Conservation (phyloP, 129 eudicot genomes). For the Logfia minima region DNA sequence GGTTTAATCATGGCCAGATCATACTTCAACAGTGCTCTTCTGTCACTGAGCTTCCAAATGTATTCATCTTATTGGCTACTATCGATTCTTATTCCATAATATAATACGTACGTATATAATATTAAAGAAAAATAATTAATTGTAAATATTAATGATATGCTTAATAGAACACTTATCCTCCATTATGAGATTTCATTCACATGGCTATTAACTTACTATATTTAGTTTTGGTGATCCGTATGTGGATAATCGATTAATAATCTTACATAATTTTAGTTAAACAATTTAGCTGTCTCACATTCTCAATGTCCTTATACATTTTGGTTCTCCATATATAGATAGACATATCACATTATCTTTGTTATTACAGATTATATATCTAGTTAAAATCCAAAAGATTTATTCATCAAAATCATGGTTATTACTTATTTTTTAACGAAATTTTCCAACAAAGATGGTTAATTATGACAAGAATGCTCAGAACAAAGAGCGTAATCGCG, state of each 20-base stretch:
- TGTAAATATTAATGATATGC: too few species aligned
- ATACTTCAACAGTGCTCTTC: slow-evolving; percentile 19
- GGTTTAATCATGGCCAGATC: slow-evolving; percentile 32
- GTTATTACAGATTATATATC: too few species aligned
- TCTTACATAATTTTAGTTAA: background rate
- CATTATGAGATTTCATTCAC: slow-evolving; percentile 17
- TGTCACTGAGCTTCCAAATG: slow-evolving; percentile 23
- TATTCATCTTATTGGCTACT: slow-evolving; percentile 12
- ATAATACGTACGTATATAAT: background rate
- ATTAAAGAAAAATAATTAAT: background rate
- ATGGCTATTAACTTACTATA: background rate
- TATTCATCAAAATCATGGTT: background rate
- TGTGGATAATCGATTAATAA: background rate
- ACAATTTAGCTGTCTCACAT: background rate
- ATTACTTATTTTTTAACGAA: too few species aligned
- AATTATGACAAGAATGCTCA: too few species aligned
- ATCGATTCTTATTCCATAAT: slow-evolving; percentile 7
- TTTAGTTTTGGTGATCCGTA: background rate
- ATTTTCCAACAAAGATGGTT: too few species aligned
- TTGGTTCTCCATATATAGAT: background rate
- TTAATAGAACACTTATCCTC: background rate
- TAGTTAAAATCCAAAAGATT: background rate
- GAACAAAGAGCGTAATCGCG: too few species aligned
- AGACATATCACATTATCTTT: background rate
- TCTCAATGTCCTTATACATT: background rate